A percentile compares a stretch with the other conserved stretches of the same genome.
Evolutionary conservation across 139 green algal genomes (phyloP).

Genomic region (Asterochloris sp.): DNA sequence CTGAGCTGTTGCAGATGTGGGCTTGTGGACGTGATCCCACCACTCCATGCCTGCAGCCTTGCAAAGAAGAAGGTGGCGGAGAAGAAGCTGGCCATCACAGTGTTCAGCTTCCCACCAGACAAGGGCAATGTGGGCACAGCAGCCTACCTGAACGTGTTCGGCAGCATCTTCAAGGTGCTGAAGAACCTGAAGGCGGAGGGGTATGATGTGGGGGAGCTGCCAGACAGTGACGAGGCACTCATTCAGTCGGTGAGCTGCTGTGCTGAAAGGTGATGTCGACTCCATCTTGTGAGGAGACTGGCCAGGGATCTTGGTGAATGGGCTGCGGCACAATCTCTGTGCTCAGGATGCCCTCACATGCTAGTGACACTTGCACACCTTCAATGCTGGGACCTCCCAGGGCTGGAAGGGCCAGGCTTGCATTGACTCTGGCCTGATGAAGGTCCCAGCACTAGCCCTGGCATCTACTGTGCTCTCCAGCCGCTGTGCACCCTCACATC

Average conservation of each 20-base stretch:
- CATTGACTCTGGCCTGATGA: no score
- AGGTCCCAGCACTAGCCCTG: no score
- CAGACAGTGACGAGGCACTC: constrained; percentile 68
- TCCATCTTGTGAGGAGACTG: neutral
- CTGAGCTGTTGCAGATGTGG: no score
- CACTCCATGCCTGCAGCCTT: constrained; percentile 38
- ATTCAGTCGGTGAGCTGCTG: constrained; percentile 65
- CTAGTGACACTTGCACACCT: neutral
- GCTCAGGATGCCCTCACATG: neutral
- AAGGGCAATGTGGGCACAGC: constrained; percentile 99
- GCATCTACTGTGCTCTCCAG: no score
- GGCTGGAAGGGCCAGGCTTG: neutral
- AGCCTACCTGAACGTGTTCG: constrained; percentile 99
- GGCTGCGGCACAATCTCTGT: neutral
- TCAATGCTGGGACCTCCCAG: neutral
- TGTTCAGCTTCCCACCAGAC: constrained; percentile 99
- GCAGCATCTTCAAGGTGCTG: constrained; percentile 91
- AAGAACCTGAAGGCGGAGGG: constrained; percentile 81
- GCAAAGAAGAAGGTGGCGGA: constrained; percentile 87
- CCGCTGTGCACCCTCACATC: no score
- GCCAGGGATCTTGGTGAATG: neutral
- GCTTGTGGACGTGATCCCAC: neutral
- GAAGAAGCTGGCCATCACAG: constrained; percentile 97
- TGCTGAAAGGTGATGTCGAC: neutral
- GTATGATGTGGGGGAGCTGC: constrained; percentile 90